A percentile compares a stretch with the other conserved stretches of the same genome.
These are phyloP conservation scores for Xylaria sp. DNA, from an alignment of 2,329 filamentous ascomycete species.

Conservation along the genomic window DNA sequence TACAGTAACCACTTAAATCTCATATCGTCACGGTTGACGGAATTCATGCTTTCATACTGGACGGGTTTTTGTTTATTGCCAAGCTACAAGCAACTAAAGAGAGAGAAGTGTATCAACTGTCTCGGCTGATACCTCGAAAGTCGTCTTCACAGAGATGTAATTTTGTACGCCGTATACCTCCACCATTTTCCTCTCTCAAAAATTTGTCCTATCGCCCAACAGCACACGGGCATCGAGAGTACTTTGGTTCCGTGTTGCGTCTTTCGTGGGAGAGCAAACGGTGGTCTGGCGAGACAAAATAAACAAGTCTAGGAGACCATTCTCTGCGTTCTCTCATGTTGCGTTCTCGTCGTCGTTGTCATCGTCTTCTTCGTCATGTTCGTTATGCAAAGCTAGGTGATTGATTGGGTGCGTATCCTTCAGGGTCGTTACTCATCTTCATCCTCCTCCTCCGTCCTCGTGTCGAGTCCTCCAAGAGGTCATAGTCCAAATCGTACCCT, in stretches of 20 bases:
- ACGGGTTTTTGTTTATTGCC: neutral
- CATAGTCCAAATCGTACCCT: slow-evolving; percentile 12
- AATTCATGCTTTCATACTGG: neutral
- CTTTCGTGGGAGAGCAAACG: slow-evolving; percentile 3
- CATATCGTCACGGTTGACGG: neutral
- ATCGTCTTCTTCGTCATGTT: slow-evolving; percentile 27
- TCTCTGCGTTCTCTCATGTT: slow-evolving; percentile 8
- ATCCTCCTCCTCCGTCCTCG: neutral
- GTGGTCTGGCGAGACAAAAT: slow-evolving; percentile 14
- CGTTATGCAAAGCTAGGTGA: slow-evolving; percentile 26
- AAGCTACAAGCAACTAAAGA: slow-evolving; percentile 2
- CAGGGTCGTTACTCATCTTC: slow-evolving; percentile 14
- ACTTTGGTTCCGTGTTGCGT: neutral
- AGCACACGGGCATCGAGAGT: slow-evolving; percentile 6
- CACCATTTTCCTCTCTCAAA: neutral
- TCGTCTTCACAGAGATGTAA: neutral
- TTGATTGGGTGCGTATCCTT: slow-evolving; percentile 19
- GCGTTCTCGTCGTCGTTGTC: slow-evolving; percentile 17
- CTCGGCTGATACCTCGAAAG: slow-evolving; percentile 2
- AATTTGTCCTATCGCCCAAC: neutral
- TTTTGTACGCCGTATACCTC: neutral
- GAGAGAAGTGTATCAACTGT: neutral
- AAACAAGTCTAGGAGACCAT: neutral
- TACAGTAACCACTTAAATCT: neutral
- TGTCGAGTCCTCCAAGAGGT: slow-evolving; percentile 9